phyloP scores from a whole-genome alignment of 2,329 filamentous ascomycete species.

The Aspergillus sp. region DNA sequence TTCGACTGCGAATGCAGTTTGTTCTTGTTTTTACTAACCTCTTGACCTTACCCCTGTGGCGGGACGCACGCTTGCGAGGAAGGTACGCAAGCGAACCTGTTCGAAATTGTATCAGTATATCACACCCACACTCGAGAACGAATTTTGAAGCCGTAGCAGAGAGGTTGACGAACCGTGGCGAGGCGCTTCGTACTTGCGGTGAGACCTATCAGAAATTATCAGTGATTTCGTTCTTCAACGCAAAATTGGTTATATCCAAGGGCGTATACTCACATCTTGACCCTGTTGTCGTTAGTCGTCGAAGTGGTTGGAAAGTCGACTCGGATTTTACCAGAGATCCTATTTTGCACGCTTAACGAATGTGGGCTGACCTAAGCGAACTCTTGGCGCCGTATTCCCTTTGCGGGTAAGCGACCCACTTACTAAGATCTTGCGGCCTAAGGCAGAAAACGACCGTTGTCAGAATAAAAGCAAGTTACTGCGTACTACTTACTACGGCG shows the following conservation, averaged over 20 bases:
- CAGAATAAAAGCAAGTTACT: no score
- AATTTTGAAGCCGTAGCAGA: constrained; percentile 42
- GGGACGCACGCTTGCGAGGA: constrained; percentile 85
- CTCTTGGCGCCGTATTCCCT: constrained; percentile 15
- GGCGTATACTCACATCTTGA: constrained; percentile 42
- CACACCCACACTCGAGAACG: constrained; percentile 22
- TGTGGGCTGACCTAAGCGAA: constrained; percentile 42
- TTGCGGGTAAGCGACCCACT: constrained; percentile 10
- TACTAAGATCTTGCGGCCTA: background rate
- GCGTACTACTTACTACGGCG: no score
- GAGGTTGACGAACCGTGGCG: constrained; percentile 87
- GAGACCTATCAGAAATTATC: constrained; percentile 39
- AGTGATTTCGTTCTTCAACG: constrained; percentile 19
- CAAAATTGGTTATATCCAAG: background rate
- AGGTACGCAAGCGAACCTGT: constrained; percentile 73
- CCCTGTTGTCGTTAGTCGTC: constrained; percentile 45
- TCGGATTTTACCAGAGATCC: constrained; percentile 28
- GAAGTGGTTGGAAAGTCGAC: constrained; percentile 38
- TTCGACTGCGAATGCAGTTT: constrained; percentile 3
- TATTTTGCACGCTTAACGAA: constrained; percentile 38
- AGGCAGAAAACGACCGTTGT: background rate
- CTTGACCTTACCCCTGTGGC: constrained; percentile 97
- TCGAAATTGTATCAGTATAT: constrained; percentile 26
- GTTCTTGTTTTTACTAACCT: constrained; percentile 58
- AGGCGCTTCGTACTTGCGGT: constrained; percentile 77